Percentiles rank a stretch among this genome's conserved stretches.
Conservation (phyloP, 2,329 filamentous ascomycete genomes). For the Kalmusia sp. region DNA sequence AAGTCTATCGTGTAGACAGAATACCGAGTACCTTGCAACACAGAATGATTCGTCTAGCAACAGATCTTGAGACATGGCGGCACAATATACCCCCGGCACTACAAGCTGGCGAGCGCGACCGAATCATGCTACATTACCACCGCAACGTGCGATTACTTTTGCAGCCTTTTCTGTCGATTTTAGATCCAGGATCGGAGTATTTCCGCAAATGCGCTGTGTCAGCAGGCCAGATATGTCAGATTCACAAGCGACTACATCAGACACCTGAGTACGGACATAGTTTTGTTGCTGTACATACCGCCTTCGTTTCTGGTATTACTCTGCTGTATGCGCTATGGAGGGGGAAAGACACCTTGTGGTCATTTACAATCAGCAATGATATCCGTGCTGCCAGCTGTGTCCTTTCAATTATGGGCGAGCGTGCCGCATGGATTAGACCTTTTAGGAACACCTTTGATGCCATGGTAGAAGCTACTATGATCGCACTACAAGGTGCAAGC, state of each 20-base stretch:
- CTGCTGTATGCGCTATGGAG: slow-evolving; percentile 51
- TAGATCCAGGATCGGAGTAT: slow-evolving; percentile 55
- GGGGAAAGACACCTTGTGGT: slow-evolving; percentile 55
- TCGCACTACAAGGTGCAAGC: slow-evolving; percentile 12
- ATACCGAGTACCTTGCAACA: slow-evolving; percentile 53
- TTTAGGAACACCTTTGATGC: slow-evolving; percentile 21
- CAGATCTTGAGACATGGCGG: slow-evolving; percentile 58
- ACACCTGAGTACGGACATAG: slow-evolving; percentile 51
- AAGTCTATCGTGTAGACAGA: slow-evolving; percentile 60
- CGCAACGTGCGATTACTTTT: slow-evolving; percentile 58
- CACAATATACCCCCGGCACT: slow-evolving; percentile 43
- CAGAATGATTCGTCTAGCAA: slow-evolving; percentile 56
- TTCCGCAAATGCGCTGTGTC: slow-evolving; percentile 53
- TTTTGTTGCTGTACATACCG: slow-evolving; percentile 53
- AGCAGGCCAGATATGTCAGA: slow-evolving; percentile 52
- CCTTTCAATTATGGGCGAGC: slow-evolving; percentile 59
- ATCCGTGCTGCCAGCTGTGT: slow-evolving; percentile 58
- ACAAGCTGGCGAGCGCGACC: slow-evolving; percentile 51
- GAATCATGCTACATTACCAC: slow-evolving; percentile 59
- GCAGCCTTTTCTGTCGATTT: slow-evolving; percentile 58
- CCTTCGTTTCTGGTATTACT: slow-evolving; percentile 53
- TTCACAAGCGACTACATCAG: slow-evolving; percentile 53
- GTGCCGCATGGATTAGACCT: slow-evolving; percentile 52
- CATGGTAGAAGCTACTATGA: slow-evolving; percentile 21
- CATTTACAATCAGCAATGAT: slow-evolving; percentile 57